Percentiles rank a stretch among this genome's conserved stretches.
Conservation (phyloP, 2,329 filamentous ascomycete species). For the Beauveria australis region DNA sequence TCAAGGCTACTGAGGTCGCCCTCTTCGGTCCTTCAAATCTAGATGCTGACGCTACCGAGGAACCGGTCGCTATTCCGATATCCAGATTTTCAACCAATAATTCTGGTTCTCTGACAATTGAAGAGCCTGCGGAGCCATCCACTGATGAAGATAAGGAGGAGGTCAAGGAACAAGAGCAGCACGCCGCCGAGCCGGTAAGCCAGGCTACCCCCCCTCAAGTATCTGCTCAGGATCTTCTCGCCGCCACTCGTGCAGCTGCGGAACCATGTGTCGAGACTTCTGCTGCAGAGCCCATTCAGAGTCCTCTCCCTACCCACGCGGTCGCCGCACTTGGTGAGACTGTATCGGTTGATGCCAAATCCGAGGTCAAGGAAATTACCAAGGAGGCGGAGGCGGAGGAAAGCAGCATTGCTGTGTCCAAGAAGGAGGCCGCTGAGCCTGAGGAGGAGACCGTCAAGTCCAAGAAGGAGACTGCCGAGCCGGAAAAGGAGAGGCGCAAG, state of each 20-base stretch:
- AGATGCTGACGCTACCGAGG: not conserved
- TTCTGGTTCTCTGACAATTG: not conserved
- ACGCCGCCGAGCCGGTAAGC: not conserved
- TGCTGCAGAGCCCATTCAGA: conserved; percentile 1
- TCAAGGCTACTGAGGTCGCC: conserved; percentile 14
- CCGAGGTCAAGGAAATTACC: not conserved
- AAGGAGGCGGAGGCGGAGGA: not conserved
- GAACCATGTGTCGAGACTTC: conserved; percentile 12
- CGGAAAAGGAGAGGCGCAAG: conserved; percentile 16
- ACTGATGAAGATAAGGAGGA: not conserved
- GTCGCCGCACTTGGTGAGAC: conserved; percentile 6
- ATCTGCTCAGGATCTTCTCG: conserved; percentile 21
- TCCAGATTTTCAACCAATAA: conserved; percentile 34
- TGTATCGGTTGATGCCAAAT: not conserved
- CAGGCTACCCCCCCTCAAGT: conserved; percentile 8
- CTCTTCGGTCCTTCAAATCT: conserved; percentile 13
- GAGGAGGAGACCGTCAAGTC: not conserved
- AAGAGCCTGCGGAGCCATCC: not conserved
- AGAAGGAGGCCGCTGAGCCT: not conserved
- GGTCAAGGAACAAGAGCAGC: not conserved
- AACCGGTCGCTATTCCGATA: conserved; percentile 22
- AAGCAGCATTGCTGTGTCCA: not conserved
- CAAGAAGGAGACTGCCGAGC: not conserved
- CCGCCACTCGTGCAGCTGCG: conserved; percentile 16
- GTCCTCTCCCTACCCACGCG: conserved; percentile 5